A percentile compares a stretch with the other conserved stretches of the same genome.
phyloP scores from a whole-genome alignment of 2,329 filamentous ascomycete genomes.

The Clonostachys sp. region DNA sequence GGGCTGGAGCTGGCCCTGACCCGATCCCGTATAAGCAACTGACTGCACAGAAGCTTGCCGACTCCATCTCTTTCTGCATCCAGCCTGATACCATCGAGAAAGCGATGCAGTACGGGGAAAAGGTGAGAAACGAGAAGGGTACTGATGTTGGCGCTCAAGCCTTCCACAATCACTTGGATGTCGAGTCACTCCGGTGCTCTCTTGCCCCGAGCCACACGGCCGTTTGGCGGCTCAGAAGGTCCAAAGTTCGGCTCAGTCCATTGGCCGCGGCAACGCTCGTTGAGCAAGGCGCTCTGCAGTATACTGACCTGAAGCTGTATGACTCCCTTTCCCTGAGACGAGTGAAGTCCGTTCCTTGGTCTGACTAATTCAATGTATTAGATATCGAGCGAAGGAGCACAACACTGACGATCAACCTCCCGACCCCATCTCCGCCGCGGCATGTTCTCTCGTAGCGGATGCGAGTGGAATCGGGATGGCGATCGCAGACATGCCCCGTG shows the following conservation, averaged over 20 bases:
- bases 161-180: slow-evolving; percentile 67
- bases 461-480: slow-evolving; percentile 77
- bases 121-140: slow-evolving; percentile 63
- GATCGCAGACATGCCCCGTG: slow-evolving; percentile 66
- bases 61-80: slow-evolving; percentile 57
- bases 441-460: slow-evolving; percentile 77
- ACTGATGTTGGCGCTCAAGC: slow-evolving; percentile 58
- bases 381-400: slow-evolving; percentile 58
- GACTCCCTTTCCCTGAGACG: slow-evolving; percentile 12
- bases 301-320: slow-evolving; percentile 70
- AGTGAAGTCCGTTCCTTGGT: not conserved
- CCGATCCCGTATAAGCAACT: slow-evolving; percentile 67
- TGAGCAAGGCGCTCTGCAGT: slow-evolving; percentile 58
- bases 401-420: slow-evolving; percentile 73
- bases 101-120: slow-evolving; percentile 53
- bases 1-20: slow-evolving; percentile 66
- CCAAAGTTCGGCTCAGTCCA: slow-evolving; percentile 62
- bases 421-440: slow-evolving; percentile 74
- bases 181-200: slow-evolving; percentile 64
- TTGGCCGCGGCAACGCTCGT: slow-evolving; percentile 69
- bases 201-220: slow-evolving; percentile 65
- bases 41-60: slow-evolving; percentile 60
- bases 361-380: slow-evolving; percentile 14
- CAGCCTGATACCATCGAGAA: slow-evolving; percentile 54
- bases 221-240: slow-evolving; percentile 69